Base-by-base conservation (phyloP, 176 grass and related monocot species). In the Carex scoparia region DNA sequence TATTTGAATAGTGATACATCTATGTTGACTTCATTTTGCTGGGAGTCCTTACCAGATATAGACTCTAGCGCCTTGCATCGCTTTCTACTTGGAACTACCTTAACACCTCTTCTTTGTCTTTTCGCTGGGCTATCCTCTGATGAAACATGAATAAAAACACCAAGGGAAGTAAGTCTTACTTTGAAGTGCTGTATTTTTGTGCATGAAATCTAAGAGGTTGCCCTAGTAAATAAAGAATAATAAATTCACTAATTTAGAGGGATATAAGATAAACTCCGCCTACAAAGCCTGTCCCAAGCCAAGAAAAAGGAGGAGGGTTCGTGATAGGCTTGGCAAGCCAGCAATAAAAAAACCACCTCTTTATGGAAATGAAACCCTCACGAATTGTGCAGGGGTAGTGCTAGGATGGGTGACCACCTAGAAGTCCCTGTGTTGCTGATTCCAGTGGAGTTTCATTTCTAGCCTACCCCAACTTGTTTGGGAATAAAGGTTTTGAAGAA, bases 71-170 rank as follows among this genome's bases (percentile, higher is more conserved):
- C 87, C 69, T 89, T 95, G 91, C 87, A 85, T 59, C 73, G 80
- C 63, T 80, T 95, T 85, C 84, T 84, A 46, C 69, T 91, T 64
- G 87, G 80, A 30, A 69, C 85, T 70, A 92, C 88, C 37, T 90
- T 92, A 44, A 67, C 90, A 57, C 78, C 68, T 87, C 85, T 92
- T 58, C 59, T 58, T 75, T 95, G 85, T 75, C 90, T 91, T 86
- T 91, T 89, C 79, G 78, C 84, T 59, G 93, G 91, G 59, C 83
- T 93, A 58, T 87, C 84, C 78, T 89, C 93, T 92, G 87, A 79
- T 85, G 75, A 61, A 79, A 76, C 84, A 75, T 31, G 38, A 75
- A 19, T 15, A 78, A 58, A 75, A 57, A 51, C 75, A 82, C 73
- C 19, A 88, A 37, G 72, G 15, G 9, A 68, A 61, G 73, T 83